Evolutionary conservation across 352 stramenopile genomes (phyloP).

Genomic region (Pythium volutum): DNA sequence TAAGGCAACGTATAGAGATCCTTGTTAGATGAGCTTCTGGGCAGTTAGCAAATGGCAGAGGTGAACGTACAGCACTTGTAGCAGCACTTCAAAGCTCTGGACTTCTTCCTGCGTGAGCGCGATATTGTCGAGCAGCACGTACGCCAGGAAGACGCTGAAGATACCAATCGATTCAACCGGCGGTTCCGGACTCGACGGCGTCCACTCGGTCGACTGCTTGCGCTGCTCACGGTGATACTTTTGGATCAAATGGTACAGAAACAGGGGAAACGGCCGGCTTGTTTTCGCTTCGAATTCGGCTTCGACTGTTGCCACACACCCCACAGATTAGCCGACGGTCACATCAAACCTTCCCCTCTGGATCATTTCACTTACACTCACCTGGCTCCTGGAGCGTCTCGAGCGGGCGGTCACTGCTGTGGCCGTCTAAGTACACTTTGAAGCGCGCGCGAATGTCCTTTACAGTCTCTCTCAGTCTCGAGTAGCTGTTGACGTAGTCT

Average conservation of each 20-base stretch:
- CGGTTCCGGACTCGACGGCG: slow-evolving; percentile 45
- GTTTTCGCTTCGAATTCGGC: slow-evolving; percentile 83
- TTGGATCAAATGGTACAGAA: slow-evolving; percentile 76
- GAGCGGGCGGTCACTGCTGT: background rate
- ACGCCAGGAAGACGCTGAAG: slow-evolving; percentile 78
- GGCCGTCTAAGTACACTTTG: slow-evolving; percentile 13
- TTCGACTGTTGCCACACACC: slow-evolving; percentile 46
- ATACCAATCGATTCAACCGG: slow-evolving; percentile 80
- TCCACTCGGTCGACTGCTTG: slow-evolving; percentile 51
- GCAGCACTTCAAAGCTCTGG: slow-evolving; percentile 64
- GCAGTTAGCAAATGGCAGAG: background rate
- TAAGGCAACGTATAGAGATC: background rate
- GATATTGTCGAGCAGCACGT: slow-evolving; percentile 44
- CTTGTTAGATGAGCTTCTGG: background rate
- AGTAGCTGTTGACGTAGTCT: slow-evolving; percentile 63
- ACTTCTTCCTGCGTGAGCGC: slow-evolving; percentile 63
- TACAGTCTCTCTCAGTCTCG: slow-evolving; percentile 44
- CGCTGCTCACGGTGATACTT: slow-evolving; percentile 81
- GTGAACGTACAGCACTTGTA: slow-evolving; percentile 87
- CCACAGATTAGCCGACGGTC: background rate
- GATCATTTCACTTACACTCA: background rate
- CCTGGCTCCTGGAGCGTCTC: slow-evolving; percentile 23
- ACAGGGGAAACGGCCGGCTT: slow-evolving; percentile 69
- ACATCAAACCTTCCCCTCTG: too few relatives aligned
- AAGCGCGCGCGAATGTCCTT: slow-evolving; percentile 53